Evolutionary conservation across 2,329 filamentous ascomycete species (phyloP).

Genomic region (Colletotrichum lupini): DNA sequence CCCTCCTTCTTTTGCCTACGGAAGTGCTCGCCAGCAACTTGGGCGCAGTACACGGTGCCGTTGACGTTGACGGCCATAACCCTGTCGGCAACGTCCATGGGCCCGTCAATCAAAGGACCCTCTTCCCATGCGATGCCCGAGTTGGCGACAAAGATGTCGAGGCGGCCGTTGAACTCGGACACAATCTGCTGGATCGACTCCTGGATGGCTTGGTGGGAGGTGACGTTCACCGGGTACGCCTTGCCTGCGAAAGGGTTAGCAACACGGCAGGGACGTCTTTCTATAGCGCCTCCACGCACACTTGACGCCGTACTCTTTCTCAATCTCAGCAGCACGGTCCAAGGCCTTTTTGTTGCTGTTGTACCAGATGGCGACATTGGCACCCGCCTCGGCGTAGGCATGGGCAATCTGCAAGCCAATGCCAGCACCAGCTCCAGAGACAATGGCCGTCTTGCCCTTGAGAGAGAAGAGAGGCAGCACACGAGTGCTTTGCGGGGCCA

Average conservation of each 20-base stretch:
- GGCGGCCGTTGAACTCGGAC: slow-evolving; percentile 76
- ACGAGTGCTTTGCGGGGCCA: slow-evolving; percentile 56
- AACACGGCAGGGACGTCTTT: not conserved
- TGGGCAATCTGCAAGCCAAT: slow-evolving; percentile 75
- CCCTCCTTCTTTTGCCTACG: slow-evolving; percentile 76
- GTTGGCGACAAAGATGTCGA: slow-evolving; percentile 85
- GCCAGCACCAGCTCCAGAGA: slow-evolving; percentile 74
- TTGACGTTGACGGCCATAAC: slow-evolving; percentile 80
- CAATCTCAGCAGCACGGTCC: slow-evolving; percentile 71
- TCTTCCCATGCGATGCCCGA: slow-evolving; percentile 80
- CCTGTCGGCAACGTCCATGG: slow-evolving; percentile 71
- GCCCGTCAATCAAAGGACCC: slow-evolving; percentile 73
- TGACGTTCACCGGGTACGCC: slow-evolving; percentile 72
- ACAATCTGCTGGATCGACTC: slow-evolving; percentile 63
- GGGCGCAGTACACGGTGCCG: slow-evolving; percentile 82
- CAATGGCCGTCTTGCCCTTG: slow-evolving; percentile 76
- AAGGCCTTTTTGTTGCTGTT: slow-evolving; percentile 75
- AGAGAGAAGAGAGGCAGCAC: slow-evolving; percentile 76
- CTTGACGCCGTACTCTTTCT: slow-evolving; percentile 74
- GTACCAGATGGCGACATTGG: slow-evolving; percentile 79
- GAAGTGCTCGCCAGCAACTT: slow-evolving; percentile 76
- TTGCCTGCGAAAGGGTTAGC: slow-evolving; percentile 53
- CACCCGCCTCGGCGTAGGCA: slow-evolving; percentile 75
- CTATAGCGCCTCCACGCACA: slow-evolving; percentile 56
- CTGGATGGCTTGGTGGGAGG: slow-evolving; percentile 62